Percentiles rank a stretch among this genome's conserved stretches.
Conservation (phyloP, 495 filamentous ascomycete genomes). For the Lasiosphaeriaceae sp. region DNA sequence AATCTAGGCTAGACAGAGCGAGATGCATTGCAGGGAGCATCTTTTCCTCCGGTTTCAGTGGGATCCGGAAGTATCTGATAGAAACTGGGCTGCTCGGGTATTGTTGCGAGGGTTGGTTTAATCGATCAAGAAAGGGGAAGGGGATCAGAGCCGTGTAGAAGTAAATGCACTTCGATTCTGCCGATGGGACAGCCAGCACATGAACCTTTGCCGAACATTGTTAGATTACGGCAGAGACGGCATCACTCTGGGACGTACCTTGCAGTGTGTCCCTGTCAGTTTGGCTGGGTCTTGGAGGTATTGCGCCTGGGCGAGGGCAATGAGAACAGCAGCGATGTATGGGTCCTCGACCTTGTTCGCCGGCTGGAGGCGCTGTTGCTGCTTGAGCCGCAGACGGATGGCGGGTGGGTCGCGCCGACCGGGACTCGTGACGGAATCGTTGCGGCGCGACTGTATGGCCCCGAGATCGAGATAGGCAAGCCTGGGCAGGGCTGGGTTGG, state of each 20-base stretch:
- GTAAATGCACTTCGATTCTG: not conserved
- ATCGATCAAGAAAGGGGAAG: not conserved
- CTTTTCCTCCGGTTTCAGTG: not conserved
- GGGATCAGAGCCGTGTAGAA: not conserved
- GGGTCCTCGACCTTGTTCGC: not conserved
- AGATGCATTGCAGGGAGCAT: not conserved
- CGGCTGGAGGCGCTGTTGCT: not conserved
- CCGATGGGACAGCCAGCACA: not conserved
- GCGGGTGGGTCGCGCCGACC: no score
- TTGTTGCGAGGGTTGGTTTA: not conserved
- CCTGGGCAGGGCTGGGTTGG: not conserved
- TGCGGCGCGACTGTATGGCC: slow-evolving; percentile 22
- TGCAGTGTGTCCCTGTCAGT: not conserved
- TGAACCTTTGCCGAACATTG: not conserved
- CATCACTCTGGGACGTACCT: not conserved
- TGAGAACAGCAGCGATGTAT: not conserved
- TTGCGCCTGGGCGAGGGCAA: not conserved
- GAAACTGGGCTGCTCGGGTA: not conserved
- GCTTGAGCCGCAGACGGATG: not conserved
- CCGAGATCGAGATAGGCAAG: slow-evolving; percentile 8
- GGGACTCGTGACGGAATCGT: no score
- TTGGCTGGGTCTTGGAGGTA: not conserved
- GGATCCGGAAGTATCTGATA: not conserved
- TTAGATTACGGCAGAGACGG: not conserved
- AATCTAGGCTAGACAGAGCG: not conserved